Evolutionary conservation across 73 alveolate species (phyloP).

Genomic region (Paramecium bursaria): DNA sequence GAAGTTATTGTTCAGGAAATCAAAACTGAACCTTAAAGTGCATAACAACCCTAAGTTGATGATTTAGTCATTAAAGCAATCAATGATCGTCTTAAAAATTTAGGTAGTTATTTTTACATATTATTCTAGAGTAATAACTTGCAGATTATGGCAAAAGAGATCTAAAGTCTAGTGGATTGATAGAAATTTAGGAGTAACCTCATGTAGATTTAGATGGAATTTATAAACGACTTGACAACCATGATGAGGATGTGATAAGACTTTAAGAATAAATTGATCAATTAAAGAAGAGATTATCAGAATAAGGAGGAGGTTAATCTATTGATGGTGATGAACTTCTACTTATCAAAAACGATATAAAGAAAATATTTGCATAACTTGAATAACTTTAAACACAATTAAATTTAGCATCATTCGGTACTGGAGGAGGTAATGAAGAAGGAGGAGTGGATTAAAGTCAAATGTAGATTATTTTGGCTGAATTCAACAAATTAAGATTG

Average conservation of each 20-base stretch:
- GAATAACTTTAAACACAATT: constrained; percentile 35
- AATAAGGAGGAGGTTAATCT: background rate
- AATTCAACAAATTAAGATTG: constrained; percentile 31
- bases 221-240: constrained; percentile 1
- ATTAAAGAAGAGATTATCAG: constrained; percentile 1
- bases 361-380: constrained; percentile 5
- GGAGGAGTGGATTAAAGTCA: constrained; percentile 5
- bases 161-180: background rate
- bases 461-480: constrained; percentile 28
- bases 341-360: constrained; percentile 9
- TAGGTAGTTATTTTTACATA: constrained; percentile 7
- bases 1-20: no score
- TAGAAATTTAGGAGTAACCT: background rate
- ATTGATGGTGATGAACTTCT: constrained; percentile 12
- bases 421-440: constrained; percentile 28
- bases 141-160: background rate
- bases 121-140: constrained; percentile 10
- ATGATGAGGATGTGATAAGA: constrained; percentile 40
- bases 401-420: constrained; percentile 27
- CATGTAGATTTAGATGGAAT: constrained; percentile 29
- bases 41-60: background rate
- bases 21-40: no score
- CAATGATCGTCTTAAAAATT: background rate
- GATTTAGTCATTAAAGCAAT: constrained; percentile 8
- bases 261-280: constrained; percentile 40